Conservation (phyloP, 2,329 filamentous ascomycete genomes). For the Fusarium sp. region DNA sequence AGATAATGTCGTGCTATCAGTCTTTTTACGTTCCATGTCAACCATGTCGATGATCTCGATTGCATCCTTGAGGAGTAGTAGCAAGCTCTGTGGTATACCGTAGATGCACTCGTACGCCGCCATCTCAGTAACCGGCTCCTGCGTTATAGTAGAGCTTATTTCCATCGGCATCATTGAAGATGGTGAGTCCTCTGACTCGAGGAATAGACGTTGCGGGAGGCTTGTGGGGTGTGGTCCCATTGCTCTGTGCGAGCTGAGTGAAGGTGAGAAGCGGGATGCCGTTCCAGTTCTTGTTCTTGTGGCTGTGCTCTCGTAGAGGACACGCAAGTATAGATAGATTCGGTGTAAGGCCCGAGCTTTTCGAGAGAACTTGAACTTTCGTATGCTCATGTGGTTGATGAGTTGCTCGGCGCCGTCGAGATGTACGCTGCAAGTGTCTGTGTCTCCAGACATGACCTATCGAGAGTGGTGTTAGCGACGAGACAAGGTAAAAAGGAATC, state of each 20-base stretch:
- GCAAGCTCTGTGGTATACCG: constrained; percentile 9
- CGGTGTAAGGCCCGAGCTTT: constrained; percentile 37
- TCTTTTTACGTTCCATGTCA: constrained; percentile 4
- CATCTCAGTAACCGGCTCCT: background rate
- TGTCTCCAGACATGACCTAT: constrained; percentile 43
- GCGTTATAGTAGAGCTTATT: background rate
- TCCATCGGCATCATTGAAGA: background rate
- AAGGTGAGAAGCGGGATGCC: background rate
- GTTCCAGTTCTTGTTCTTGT: background rate
- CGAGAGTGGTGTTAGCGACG: background rate
- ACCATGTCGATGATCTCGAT: constrained; percentile 23
- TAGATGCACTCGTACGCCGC: constrained; percentile 19
- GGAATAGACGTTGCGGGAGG: background rate
- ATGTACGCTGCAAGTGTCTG: constrained; percentile 37
- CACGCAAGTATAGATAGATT: constrained; percentile 40
- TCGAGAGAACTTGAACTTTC: constrained; percentile 32
- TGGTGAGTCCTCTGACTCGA: background rate
- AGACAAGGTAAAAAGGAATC: accelerated
- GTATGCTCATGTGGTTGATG: constrained; percentile 30
- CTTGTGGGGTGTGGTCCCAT: background rate
- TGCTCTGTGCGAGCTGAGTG: background rate
- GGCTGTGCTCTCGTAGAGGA: constrained; percentile 40
- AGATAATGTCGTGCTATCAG: background rate
- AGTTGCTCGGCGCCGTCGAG: constrained; percentile 35
- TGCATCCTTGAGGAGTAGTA: constrained; percentile 12